Evolutionary conservation across 2,329 filamentous ascomycete genomes (phyloP).

Genomic region (Trichoderma oligosporum): DNA sequence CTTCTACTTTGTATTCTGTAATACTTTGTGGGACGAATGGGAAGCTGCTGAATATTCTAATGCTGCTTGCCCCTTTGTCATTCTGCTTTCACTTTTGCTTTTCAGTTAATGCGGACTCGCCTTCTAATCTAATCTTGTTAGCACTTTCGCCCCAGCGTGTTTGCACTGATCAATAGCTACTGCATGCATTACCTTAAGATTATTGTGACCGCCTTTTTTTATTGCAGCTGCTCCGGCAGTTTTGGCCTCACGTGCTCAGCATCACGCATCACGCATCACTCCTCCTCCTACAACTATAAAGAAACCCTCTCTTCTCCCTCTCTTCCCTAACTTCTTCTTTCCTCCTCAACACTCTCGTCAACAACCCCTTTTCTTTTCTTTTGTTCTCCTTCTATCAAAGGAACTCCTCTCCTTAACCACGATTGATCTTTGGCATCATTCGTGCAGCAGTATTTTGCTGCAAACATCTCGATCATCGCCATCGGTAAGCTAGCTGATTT

Average conservation of each 20-base stretch:
- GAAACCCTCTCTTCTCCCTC: slow-evolving; percentile 1
- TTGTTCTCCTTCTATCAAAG: not conserved
- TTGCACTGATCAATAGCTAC: not conserved
- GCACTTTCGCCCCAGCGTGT: not conserved
- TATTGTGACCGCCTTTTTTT: not conserved
- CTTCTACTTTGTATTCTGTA: not conserved
- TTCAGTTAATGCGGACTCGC: not conserved
- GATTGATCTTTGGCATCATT: not conserved
- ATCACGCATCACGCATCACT: slow-evolving; percentile 7
- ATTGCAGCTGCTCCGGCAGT: slow-evolving; percentile 6
- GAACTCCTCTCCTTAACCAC: not conserved
- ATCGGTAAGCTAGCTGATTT: not conserved
- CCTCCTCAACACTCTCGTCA: not conserved
- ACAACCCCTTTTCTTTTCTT: not conserved
- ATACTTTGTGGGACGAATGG: not conserved
- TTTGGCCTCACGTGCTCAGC: slow-evolving; percentile 7
- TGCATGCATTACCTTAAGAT: not conserved
- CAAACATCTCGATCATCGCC: not conserved
- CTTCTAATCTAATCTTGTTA: not conserved
- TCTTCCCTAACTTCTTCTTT: slow-evolving; percentile 3
- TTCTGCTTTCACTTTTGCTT: not conserved
- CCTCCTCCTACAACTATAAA: slow-evolving; percentile 10
- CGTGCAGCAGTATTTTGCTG: not conserved
- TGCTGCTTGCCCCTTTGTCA: not conserved
- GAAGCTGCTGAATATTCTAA: not conserved